Percentiles rank a stretch among this genome's conserved stretches.
These are phyloP conservation scores for Aspergillus sp. DNA, from an alignment of 2,329 filamentous ascomycete genomes.

Conservation along the genomic window DNA sequence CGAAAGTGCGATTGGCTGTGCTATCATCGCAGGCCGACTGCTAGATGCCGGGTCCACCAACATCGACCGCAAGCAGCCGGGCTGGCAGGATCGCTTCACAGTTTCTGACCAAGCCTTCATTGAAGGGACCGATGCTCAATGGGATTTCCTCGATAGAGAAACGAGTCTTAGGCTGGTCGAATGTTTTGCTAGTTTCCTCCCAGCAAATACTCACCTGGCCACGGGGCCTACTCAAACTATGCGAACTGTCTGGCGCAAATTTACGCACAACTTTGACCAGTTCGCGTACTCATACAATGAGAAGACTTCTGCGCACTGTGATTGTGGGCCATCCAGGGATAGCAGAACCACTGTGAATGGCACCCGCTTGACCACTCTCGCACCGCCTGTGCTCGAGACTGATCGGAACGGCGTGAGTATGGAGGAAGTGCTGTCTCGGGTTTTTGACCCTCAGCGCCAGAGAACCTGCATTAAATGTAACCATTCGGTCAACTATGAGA, in stretches of 20 bases:
- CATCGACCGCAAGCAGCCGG: slow-evolving; percentile 27
- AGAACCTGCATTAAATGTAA: slow-evolving; percentile 15
- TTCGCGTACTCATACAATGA: slow-evolving; percentile 27
- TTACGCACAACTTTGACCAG: slow-evolving; percentile 30
- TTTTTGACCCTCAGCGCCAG: slow-evolving; percentile 11
- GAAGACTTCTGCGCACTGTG: slow-evolving; percentile 12
- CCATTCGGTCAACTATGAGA: slow-evolving; percentile 3
- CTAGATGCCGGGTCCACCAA: slow-evolving; percentile 39
- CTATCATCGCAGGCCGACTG: slow-evolving; percentile 40
- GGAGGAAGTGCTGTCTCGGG: slow-evolving; percentile 23
- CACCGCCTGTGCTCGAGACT: background rate
- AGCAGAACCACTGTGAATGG: background rate
- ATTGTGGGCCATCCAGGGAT: background rate
- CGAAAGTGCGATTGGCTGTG: slow-evolving; percentile 34
- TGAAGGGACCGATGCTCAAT: slow-evolving; percentile 31
- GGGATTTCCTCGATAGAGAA: slow-evolving; percentile 23
- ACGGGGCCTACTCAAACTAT: background rate
- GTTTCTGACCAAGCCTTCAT: slow-evolving; percentile 29
- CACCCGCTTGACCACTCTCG: background rate
- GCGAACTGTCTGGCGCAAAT: slow-evolving; percentile 27
- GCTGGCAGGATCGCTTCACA: slow-evolving; percentile 20
- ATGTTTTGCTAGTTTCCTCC: no score
- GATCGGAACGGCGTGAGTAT: slow-evolving; percentile 20
- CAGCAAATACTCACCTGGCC: no score
- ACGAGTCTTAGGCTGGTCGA: no score